phyloP scores from a whole-genome alignment of 306 rosid species.

The Cucumis sativus region Cucumber_9930_V3 NC_026656.2:3412501-3413000 shows the following conservation, averaged over 20 bases:
- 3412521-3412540: not conserved
- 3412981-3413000: too few species aligned
- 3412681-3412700: not conserved
- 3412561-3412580: not conserved
- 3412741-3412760: not conserved
- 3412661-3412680: not conserved
- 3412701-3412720: not conserved
- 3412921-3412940: constrained; percentile 72
- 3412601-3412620: not conserved
- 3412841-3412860: constrained; percentile 29
- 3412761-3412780: not conserved
- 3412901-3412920: constrained; percentile 76
- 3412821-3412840: constrained; percentile 39
- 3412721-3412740: not conserved
- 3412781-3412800: constrained; percentile 40
- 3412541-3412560: not conserved
- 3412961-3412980: not conserved
- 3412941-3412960: not conserved
- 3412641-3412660: not conserved
- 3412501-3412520: not conserved
- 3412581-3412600: not conserved
- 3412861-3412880: constrained; percentile 17
- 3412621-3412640: not conserved
- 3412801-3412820: constrained; percentile 24
- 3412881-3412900: constrained; percentile 80